Percentiles rank a stretch among this genome's conserved stretches.
Evolutionary conservation across 306 rosid genomes (phyloP).

Genomic region (Cicer yamashitae): DNA sequence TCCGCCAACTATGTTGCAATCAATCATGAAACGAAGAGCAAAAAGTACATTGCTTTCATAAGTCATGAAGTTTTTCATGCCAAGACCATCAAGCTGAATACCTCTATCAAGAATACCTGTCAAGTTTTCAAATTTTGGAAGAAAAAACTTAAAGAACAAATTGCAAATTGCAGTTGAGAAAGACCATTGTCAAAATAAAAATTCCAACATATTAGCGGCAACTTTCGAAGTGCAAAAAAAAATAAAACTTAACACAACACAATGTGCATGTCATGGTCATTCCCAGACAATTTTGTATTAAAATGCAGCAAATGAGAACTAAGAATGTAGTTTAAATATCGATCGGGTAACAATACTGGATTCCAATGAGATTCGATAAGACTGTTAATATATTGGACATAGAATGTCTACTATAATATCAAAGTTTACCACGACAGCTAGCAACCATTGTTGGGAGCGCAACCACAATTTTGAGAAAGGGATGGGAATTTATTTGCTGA

Average conservation of each 20-base stretch:
- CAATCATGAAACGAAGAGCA: constrained; percentile 98
- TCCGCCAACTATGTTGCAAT: constrained; percentile 90
- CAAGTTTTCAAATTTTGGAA: constrained; percentile 43
- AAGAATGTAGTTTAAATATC: constrained; percentile 19
- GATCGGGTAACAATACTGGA: background rate
- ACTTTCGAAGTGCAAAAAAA: constrained; percentile 37
- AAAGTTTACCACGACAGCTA: constrained; percentile 86
- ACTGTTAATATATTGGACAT: constrained; percentile 32
- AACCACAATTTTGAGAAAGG: constrained; percentile 92
- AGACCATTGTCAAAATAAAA: constrained; percentile 13
- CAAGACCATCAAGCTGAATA: constrained; percentile 86
- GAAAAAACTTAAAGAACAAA: constrained; percentile 28
- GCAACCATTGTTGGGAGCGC: constrained; percentile 97
- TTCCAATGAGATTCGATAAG: constrained; percentile 23
- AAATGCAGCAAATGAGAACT: constrained; percentile 36
- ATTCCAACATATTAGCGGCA: background rate
- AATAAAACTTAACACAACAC: constrained; percentile 1
- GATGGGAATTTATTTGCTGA: constrained; percentile 71
- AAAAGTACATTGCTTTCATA: constrained; percentile 98
- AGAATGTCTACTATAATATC: constrained; percentile 29
- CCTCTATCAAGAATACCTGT: constrained; percentile 97
- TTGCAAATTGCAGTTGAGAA: constrained; percentile 17
- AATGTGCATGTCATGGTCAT: constrained; percentile 4
- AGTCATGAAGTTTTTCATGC: constrained; percentile 89
- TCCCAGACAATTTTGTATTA: constrained; percentile 24